Evolutionary conservation across 179 eudicot genomes (phyloP).

Genomic region (Gypsophila paniculata): DNA sequence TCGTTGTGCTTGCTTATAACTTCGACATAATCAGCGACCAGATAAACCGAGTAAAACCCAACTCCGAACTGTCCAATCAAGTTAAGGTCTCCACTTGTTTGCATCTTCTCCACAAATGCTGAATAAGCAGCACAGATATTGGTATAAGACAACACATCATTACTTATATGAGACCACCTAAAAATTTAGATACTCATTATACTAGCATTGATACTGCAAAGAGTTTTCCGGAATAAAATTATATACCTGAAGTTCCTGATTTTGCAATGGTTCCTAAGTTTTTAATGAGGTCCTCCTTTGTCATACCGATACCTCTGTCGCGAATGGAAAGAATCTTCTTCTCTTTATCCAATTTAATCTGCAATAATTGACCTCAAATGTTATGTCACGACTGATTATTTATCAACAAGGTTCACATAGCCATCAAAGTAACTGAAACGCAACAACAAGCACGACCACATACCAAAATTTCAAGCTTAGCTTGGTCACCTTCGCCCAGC

Average conservation of each 20-base stretch:
- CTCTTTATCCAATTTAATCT: conserved; percentile 92
- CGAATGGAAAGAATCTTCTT: conserved; percentile 85
- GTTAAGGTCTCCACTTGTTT: conserved; percentile 91
- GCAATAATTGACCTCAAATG: conserved; percentile 18
- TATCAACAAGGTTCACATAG: neutral
- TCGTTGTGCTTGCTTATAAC: conserved; percentile 95
- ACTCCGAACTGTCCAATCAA: conserved; percentile 95
- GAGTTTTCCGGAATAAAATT: neutral
- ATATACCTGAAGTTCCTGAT: conserved; percentile 93
- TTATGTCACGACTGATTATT: neutral
- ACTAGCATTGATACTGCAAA: neutral
- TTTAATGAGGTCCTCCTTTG: conserved; percentile 86
- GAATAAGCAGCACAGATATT: too few relatives aligned
- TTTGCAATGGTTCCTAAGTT: conserved; percentile 96
- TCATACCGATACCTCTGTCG: conserved; percentile 95
- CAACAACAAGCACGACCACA: neutral
- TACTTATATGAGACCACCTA: too few relatives aligned
- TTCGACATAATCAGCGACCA: conserved; percentile 96
- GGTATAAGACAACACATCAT: too few relatives aligned
- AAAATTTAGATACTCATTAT: too few relatives aligned
- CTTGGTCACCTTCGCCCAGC: conserved; percentile 80
- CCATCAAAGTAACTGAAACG: neutral
- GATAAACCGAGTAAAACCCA: conserved; percentile 89
- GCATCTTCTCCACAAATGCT: conserved; percentile 99
- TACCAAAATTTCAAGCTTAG: conserved; percentile 89